Evolutionary conservation across 2,329 filamentous ascomycete genomes (phyloP), one percentile per base, ranked within the genome.

Genomic region (Penicillium sclerotiorum): DNA sequence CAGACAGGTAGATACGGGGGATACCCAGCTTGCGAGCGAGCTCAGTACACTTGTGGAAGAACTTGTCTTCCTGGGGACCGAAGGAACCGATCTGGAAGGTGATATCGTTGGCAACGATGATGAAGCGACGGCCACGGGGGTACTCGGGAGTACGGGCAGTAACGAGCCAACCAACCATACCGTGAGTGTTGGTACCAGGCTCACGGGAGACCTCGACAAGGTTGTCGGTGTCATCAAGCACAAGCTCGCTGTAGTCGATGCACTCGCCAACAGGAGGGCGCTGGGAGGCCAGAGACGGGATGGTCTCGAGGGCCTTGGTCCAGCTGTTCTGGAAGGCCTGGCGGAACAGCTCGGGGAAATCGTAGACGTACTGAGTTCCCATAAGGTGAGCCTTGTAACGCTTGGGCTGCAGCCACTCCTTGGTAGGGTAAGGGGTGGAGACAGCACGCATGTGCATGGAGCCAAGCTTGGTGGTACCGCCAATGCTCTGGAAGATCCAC

Each of bases 11-110:
- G 70, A 99, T 93, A 62, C 94, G 89, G 20, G 94, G 94, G 65
- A 99, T 96, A 32, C 94, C 94, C 55, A 96, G 80, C 79, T 90
- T 93, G 64, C 92, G 87, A 55, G 94, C 94, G 59, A 96, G 81
- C 75, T 99, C 92, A 8, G 94, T 97, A 78, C 94, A 99, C 82
- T 97, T 96, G 81, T 95, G 83, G 85, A 99, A 99, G 84, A 96
- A 99, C 64, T 89, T 88, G 74, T 99, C 94, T 78, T 99, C 94
- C 75, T 88, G 87, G 33, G 94, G 94, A 45, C 94, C 94, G 71
- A 99, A 99, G 2, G 90, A 96, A 67, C 94, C 94, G 71, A 97
- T 99, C 81, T 95, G 95, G 83, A 90, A 97, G 15, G 94, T 99
- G 72, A 99, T 99, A 69, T 99, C 94, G 81, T 99, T 99, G 81